Base-by-base conservation (phyloP, 179 eudicot species). In the Carnegiea gigantea region DNA sequence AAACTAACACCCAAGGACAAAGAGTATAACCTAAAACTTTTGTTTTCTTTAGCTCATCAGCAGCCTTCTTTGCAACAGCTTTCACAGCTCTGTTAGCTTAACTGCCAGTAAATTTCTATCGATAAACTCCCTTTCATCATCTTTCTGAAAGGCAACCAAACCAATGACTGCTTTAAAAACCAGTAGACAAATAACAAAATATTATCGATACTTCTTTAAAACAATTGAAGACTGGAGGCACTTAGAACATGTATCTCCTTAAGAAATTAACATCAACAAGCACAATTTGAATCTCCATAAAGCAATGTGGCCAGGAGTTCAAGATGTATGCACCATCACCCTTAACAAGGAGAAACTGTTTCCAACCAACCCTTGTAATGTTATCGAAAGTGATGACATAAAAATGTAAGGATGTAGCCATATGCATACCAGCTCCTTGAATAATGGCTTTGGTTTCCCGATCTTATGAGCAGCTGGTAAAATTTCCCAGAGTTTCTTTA, bases 71-170 rank as follows among this genome's bases (percentile, higher is more conserved):
- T 76, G 93, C 92, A 84, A 91, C 95, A 82, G 95, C 99, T 87
- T 87, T 92, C 67, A 86, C 86, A 82, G 87, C 90, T 86, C 99
- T 88, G 78, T 94, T 98, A 86, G 98, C 95, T 85, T 96, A 98
- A 85, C 98, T 96, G 77, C 99, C 99, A 88, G 98, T 97, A 90
- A 94, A 96, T 82, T 87, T 94, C 80, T 82, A 86, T 76, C 93
- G 87, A 76, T 85, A 49, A 82, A 75, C 74, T 92, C 95, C 68
- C 91, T 90, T 53, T 94, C 97, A 24, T 94, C 95, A 82, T 94
- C 97, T 92, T 90, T 91, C 99, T 96, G 91, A 88, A 85, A 48
- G 78, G 48, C 67, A 83, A 71, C 80, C 72, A 82, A 86, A 77
- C 43, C 64, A 48, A 70, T 38, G 26, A 70, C 9, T 43, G 65